Evolutionary conservation across 2,329 filamentous ascomycete species (phyloP).

Genomic region (Emergomyces orientalis): DNA sequence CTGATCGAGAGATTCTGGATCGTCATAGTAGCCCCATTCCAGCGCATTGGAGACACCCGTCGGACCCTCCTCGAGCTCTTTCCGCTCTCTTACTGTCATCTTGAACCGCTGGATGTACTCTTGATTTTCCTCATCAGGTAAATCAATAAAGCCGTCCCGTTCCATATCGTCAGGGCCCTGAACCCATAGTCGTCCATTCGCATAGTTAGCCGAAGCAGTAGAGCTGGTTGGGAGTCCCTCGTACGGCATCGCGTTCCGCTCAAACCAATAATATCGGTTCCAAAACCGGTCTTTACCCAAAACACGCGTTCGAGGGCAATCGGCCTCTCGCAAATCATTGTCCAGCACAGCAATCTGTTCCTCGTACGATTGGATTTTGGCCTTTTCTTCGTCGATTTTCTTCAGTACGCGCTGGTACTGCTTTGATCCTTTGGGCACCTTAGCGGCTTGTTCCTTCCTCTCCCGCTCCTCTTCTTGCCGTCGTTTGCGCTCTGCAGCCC

Average conservation of each 20-base stretch:
- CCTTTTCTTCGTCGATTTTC: slow-evolving; percentile 81
- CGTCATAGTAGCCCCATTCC: slow-evolving; percentile 89
- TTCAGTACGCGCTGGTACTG: slow-evolving; percentile 80
- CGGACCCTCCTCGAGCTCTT: slow-evolving; percentile 78
- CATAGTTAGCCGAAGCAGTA: slow-evolving; percentile 76
- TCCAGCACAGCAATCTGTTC: slow-evolving; percentile 77
- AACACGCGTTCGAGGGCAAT: slow-evolving; percentile 81
- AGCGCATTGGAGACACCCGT: slow-evolving; percentile 47
- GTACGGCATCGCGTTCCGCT: slow-evolving; percentile 96
- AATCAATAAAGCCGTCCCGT: slow-evolving; percentile 74
- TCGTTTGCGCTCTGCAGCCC: slow-evolving; percentile 65
- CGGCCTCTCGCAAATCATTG: slow-evolving; percentile 85
- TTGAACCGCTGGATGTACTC: slow-evolving; percentile 69
- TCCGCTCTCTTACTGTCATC: slow-evolving; percentile 77
- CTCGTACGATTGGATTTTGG: slow-evolving; percentile 69
- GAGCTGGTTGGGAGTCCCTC: slow-evolving; percentile 80
- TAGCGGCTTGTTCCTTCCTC: slow-evolving; percentile 56
- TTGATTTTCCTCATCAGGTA: slow-evolving; percentile 58
- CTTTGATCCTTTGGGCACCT: slow-evolving; percentile 69
- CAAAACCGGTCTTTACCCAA: slow-evolving; percentile 94
- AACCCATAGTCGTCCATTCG: slow-evolving; percentile 92
- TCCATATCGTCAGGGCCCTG: slow-evolving; percentile 90
- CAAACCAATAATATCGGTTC: slow-evolving; percentile 99
- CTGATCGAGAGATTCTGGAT: slow-evolving; percentile 65
- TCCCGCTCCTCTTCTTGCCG: slow-evolving; percentile 64